Base-by-base conservation (phyloP, 805 yeast species). In the Blastobotrys chiropterorum region DNA sequence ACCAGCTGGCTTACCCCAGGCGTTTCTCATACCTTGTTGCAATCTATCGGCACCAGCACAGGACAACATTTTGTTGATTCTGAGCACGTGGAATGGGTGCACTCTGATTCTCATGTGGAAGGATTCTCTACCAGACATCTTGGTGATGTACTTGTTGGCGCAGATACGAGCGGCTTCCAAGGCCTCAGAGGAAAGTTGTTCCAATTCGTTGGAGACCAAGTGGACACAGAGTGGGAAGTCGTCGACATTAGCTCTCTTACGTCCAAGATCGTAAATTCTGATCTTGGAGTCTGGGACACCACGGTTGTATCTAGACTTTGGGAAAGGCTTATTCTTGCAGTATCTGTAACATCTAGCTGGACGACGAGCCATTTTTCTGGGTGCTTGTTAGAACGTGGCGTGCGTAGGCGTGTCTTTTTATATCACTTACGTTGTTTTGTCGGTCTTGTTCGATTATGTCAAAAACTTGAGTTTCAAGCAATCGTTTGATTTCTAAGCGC, bases 41-140 rank as follows among this genome's bases (percentile, higher is more conserved):
- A 94, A 85, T 87, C 99, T 90, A 92, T 94, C 99, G 76, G 99
- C 99, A 88, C 99, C 99, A 82, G 99, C 99, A 84, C 99, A 94
- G 73, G 99, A 94, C 96, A 94, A 90, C 99, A 94, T 94, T 89
- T 94, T 94, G 94, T 94, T 94, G 83, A 94, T 94, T 81, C 99
- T 86, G 77, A 94, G 85, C 67, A 94, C 99, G 85, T 94, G 99
- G 98, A 87, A 94, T 69, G 99, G 99, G 80, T 94, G 99, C 72
- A 90, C 98, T 82, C 99, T 90, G 78, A 94, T 89, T 82, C 99
- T 90, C 83, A 94, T 82, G 83, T 94, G 99, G 99, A 94, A 94
- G 69, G 97, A 81, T 72, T 94, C 99, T 86, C 98, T 89, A 76
- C 99, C 99, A 64, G 96, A 86, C 67, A 87, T 75, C 79, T 81